Evolutionary conservation across 1,139 yeast genomes (phyloP).

Genomic region (Pichia terricola): DNA sequence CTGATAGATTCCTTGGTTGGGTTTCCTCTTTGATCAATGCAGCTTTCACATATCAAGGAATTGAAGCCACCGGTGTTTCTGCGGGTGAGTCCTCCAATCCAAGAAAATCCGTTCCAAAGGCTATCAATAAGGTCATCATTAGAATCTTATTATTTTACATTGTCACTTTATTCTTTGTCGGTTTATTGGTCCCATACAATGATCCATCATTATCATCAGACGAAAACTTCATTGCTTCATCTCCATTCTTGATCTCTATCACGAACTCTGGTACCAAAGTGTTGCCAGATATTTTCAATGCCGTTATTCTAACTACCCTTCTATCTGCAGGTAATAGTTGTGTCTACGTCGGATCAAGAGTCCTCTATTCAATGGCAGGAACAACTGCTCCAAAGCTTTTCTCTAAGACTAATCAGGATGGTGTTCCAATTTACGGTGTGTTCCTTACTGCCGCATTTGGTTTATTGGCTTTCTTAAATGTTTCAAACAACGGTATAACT

Average conservation of each 20-base stretch:
- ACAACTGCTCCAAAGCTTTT: conserved; percentile 54
- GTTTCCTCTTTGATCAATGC: conserved; percentile 46
- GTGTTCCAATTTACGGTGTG: conserved; percentile 62
- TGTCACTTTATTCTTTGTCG: conserved; percentile 69
- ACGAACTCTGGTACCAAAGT: conserved; percentile 61
- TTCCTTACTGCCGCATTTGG: conserved; percentile 53
- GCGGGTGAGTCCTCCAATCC: conserved; percentile 88
- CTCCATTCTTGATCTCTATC: conserved; percentile 51
- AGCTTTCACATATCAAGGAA: conserved; percentile 72
- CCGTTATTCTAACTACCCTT: conserved; percentile 58
- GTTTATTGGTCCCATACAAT: conserved; percentile 71
- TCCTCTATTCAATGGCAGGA: conserved; percentile 57
- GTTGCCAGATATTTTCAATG: conserved; percentile 66
- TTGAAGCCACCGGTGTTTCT: conserved; percentile 77
- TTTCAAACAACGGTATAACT: conserved; percentile 46
- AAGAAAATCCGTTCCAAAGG: conserved; percentile 70
- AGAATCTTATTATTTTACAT: conserved; percentile 78
- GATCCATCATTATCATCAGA: conserved; percentile 34
- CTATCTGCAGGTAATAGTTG: conserved; percentile 76
- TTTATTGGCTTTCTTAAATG: conserved; percentile 58
- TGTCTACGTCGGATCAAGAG: conserved; percentile 69
- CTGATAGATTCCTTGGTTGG: conserved; percentile 57
- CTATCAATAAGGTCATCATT: conserved; percentile 72
- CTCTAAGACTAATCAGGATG: conserved; percentile 42
- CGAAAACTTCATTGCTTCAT: conserved; percentile 30